Conservation (phyloP, 495 filamentous ascomycete genomes). For the Hyphodiscus hymeniophilus region DNA sequence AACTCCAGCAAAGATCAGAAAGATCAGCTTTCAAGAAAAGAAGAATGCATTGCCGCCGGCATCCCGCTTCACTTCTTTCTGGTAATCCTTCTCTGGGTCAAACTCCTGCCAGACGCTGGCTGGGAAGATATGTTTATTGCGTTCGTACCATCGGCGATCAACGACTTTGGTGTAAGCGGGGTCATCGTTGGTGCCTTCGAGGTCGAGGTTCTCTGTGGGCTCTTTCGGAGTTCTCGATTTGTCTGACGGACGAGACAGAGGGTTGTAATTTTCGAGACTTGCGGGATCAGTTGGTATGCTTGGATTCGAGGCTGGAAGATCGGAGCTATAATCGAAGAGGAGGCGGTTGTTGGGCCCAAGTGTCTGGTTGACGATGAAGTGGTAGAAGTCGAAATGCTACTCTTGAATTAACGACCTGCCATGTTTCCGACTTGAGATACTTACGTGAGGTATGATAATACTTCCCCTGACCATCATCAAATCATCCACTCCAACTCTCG, state of each 20-base stretch:
- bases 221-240: conserved; percentile 26
- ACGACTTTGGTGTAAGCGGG: conserved; percentile 87
- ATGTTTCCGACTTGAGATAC: conserved; percentile 24
- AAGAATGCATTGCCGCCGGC: conserved; percentile 88
- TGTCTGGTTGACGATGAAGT: conserved; percentile 86
- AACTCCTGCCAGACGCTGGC: conserved; percentile 95
- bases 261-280: conserved; percentile 29
- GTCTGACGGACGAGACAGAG: conserved; percentile 34
- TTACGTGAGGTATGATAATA: conserved; percentile 89
- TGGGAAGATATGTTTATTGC: conserved; percentile 96
- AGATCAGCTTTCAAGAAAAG: conserved; percentile 43
- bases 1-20: not conserved
- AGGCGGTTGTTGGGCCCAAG: conserved; percentile 59
- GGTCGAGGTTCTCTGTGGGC: conserved; percentile 26
- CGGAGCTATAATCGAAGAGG: conserved; percentile 66
- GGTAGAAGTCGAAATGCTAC: conserved; percentile 93
- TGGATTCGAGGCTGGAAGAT: conserved; percentile 31
- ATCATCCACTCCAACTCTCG: conserved; percentile 90
- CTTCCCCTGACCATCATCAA: conserved; percentile 88
- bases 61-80: conserved; percentile 73
- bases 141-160: conserved; percentile 91
- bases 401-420: not conserved
- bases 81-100: conserved; percentile 81
- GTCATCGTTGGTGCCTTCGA: conserved; percentile 77
- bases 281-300: conserved; percentile 1